Evolutionary conservation across 345 rosid species (phyloP), one percentile per base, ranked within the genome.

Genomic region (Pistacia vera): DNA sequence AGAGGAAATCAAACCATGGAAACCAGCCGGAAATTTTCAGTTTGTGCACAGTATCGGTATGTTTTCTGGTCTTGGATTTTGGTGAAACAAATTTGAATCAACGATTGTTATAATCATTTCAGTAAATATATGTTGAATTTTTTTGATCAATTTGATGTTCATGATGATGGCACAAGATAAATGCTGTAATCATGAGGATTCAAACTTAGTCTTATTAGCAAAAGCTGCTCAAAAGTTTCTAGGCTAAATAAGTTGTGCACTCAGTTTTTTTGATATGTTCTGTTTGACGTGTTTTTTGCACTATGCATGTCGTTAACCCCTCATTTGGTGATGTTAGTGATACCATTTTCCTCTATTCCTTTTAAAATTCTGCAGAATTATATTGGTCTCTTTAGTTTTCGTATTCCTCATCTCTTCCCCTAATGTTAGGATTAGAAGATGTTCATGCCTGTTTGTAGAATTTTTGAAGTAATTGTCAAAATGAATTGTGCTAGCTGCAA

Each of bases 31-130:
- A 85, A 73, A 71, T 73, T 87, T 57, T 76, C 90, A n/a, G 86
- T 92, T 80, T 82, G 79, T 81, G 92, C 93, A 5, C 87, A 83
- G 66, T 89, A 92, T 73, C 78, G 81, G 95, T 91, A 87, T 14
- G 85, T 55, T 58, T 49, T 76, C 30, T 61, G 14, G 60, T 12
- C 41, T 46, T 28, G 12, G 49, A 44, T 67, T 46, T 65, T 3
- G n/a, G 59, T 65, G 5, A 66, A 65, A 59, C 20, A 30, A 4
- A 22, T 8, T 35, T 55, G 7, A 11, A 49, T 51, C 3, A 71
- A n/a, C 6, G 16, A 59, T 17, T 25, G 17, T 7, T 11, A 68
- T 52, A 2, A 12, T 48, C 28, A 11, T 4, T n/a, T 51, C 28
- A 30, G 28, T 13, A 41, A 72, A 46, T 72, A 36, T 30, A 16